Base-by-base conservation (phyloP, 2,329 filamentous ascomycete genomes). In the Bipolaris oryzae region DNA sequence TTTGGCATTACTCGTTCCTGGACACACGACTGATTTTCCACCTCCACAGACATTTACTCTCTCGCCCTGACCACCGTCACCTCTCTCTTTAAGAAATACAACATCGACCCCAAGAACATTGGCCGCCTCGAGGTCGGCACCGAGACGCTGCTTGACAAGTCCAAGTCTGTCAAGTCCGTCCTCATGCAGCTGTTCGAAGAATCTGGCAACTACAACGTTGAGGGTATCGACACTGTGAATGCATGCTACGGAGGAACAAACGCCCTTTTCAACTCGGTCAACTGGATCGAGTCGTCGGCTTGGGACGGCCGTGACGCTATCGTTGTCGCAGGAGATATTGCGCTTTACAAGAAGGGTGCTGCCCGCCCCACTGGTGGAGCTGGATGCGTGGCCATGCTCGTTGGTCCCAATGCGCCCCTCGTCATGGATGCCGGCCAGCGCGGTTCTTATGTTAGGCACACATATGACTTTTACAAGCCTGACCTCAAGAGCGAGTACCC, bases 381-480 rank as follows among this genome's bases (percentile, higher is more conserved):
- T 66, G 81, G 81, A 53, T 82, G 81, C 63, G 80, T 83, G 54
- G 81, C 81, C 67, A 82, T 83, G 79, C 79, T 83, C 44, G 74
- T 83, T 59, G 80, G 80, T 37, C 81, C 81, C 37, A 71, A 83
- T 58, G 81, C 81, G 39, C 81, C 81, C 28, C 62, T 83, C 54
- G 80, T 76, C 20, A 77, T 82, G 59, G 81, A 83, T 69, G 74
- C 81, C 39, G 80, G 80, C 57, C 77, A 78, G 57, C 78, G 81
- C 50, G 81, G 81, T 59, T 78, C 76, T 66, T 83, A 81, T 73
- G 77, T 83, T 67, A 79, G 73, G 61, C 81, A 83, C 70, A 78
- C 76, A 31, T 83, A 83, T 74, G 81, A 83, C 66, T 83, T 83
- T 73, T 83, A 83, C 78, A 83, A 83, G 79, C 78, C 81, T 52